phyloP scores from a whole-genome alignment of 192 early-diverging fungal species.

The Gigaspora rosea region DNA sequence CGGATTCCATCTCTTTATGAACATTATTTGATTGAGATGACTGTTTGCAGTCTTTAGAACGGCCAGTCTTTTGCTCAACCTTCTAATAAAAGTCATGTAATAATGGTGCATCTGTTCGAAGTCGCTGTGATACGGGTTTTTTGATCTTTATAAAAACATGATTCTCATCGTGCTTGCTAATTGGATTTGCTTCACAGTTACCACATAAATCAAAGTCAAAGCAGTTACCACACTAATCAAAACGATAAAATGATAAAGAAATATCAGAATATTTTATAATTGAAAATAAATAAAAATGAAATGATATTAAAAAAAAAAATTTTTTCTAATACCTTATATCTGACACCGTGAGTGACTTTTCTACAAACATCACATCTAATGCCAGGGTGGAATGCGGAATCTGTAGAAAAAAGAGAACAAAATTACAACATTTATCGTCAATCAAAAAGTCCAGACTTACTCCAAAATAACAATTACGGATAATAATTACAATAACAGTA shows the following conservation, averaged over 20 bases:
- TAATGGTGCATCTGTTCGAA: conserved; percentile 27
- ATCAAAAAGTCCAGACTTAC: background rate
- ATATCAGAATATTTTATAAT: background rate
- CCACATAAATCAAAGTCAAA: conserved; percentile 64
- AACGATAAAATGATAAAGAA: background rate
- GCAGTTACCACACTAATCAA: conserved; percentile 56
- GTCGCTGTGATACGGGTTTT: conserved; percentile 35
- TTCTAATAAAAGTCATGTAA: conserved; percentile 44
- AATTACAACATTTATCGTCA: background rate
- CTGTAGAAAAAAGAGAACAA: conserved; percentile 6
- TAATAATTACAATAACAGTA: conserved; percentile 15
- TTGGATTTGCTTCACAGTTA: conserved; percentile 53
- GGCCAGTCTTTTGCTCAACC: background rate
- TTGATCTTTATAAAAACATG: conserved; percentile 56
- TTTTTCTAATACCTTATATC: conserved; percentile 49
- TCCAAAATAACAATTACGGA: background rate
- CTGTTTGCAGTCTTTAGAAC: conserved; percentile 31
- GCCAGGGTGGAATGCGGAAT: conserved; percentile 38
- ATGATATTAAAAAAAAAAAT: background rate
- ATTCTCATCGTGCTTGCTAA: conserved; percentile 37
- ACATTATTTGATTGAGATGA: background rate
- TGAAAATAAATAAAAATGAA: background rate
- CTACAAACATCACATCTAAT: conserved; percentile 53
- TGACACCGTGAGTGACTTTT: conserved; percentile 42
- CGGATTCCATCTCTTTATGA: background rate